Conservation (phyloP, 2,329 filamentous ascomycete genomes). For the Pseudogymnoascus sp. region DNA sequence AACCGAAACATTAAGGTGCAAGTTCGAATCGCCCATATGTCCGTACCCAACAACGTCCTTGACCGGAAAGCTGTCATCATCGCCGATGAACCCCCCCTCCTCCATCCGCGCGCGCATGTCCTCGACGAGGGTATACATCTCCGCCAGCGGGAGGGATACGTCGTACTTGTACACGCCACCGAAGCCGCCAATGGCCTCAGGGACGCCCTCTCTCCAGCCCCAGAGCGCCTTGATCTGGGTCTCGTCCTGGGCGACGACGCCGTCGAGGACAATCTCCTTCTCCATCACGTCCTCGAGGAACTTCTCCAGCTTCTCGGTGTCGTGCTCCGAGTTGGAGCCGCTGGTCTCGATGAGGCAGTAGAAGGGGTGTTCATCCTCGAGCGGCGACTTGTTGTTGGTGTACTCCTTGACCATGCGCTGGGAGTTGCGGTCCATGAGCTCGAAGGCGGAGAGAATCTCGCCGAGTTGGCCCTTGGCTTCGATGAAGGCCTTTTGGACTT, state of each 20-base stretch:
- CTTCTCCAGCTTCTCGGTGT: conserved; percentile 78
- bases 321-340: conserved; percentile 88
- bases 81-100: conserved; percentile 67
- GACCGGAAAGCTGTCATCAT: conserved; percentile 67
- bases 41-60: conserved; percentile 92
- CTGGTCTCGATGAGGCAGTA: conserved; percentile 97
- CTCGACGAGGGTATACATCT: conserved; percentile 84
- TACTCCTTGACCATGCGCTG: conserved; percentile 70
- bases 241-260: conserved; percentile 86
- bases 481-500: conserved; percentile 76
- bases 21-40: conserved; percentile 94
- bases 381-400: conserved; percentile 67
- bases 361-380: conserved; percentile 81
- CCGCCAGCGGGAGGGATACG: conserved; percentile 79
- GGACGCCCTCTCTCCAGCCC: conserved; percentile 88
- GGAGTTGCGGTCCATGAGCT: conserved; percentile 84
- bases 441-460: conserved; percentile 94
- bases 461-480: conserved; percentile 85
- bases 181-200: conserved; percentile 79
- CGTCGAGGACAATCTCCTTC: conserved; percentile 77
- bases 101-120: conserved; percentile 68
- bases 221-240: conserved; percentile 81
- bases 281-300: conserved; percentile 92
- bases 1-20: conserved; percentile 85
- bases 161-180: conserved; percentile 99